Evolutionary conservation across 805 yeast genomes (phyloP).

Genomic region (Yarrowia phangngaensis): DNA sequence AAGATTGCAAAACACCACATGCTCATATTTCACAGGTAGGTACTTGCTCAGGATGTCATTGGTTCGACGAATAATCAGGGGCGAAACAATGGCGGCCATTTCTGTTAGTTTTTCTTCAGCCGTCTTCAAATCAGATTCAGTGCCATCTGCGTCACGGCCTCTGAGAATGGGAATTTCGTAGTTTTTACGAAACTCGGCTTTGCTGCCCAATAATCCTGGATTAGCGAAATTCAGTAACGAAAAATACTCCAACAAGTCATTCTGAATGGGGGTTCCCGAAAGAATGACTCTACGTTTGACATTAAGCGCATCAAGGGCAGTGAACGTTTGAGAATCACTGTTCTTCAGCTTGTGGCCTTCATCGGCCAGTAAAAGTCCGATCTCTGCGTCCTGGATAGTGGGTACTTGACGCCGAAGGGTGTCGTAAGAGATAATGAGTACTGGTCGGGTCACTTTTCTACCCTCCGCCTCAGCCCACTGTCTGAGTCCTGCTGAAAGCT

Average conservation of each 20-base stretch:
- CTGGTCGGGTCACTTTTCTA: conserved; percentile 86
- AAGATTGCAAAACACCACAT: conserved; percentile 86
- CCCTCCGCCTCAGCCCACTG: conserved; percentile 90
- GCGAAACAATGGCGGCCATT: conserved; percentile 71
- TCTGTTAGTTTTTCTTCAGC: conserved; percentile 71
- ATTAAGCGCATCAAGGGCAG: conserved; percentile 74
- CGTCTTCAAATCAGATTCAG: conserved; percentile 64
- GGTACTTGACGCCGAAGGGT: conserved; percentile 83
- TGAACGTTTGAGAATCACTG: conserved; percentile 88
- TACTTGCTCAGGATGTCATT: conserved; percentile 92
- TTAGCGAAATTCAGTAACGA: conserved; percentile 87
- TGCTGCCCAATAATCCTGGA: conserved; percentile 85
- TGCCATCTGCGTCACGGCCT: conserved; percentile 87
- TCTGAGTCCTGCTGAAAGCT: conserved; percentile 61
- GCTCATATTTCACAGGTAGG: conserved; percentile 92
- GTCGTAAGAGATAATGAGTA: conserved; percentile 88
- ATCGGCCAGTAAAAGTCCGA: conserved; percentile 82
- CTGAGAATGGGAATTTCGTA: conserved; percentile 74
- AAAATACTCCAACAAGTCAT: conserved; percentile 90
- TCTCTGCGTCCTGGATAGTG: conserved; percentile 66
- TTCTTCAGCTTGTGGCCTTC: conserved; percentile 82
- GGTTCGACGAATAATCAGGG: conserved; percentile 89
- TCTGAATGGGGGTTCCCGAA: conserved; percentile 96
- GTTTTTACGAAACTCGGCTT: conserved; percentile 76
- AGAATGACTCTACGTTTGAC: conserved; percentile 86